Evolutionary conservation across 805 yeast genomes (phyloP), one percentile per base, ranked within the genome.

Genomic region (Kodamaea kaohsiungensis): DNA sequence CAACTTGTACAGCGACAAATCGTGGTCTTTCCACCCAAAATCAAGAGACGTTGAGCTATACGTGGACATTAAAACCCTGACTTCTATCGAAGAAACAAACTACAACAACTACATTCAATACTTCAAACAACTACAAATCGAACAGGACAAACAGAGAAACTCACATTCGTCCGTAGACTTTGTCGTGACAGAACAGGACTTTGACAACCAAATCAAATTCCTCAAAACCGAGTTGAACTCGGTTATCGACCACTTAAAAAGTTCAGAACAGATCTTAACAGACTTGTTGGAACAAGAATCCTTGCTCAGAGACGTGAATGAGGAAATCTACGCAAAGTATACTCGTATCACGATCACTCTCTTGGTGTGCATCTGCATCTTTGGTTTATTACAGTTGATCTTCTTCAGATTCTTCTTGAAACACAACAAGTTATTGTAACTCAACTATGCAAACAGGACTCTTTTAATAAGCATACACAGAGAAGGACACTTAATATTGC

Each of bases 21-120:
- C 77, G 7, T 76, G 79, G 79, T 70, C 77, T 16, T 76, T 73
- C 57, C 61, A 62, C 15, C 75, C 77, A 5, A 55, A 56, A 19
- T 27, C 61, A 4, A 62, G 67, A 37, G 78, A 76, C 40, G 62
- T 76, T 12, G 70, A 70, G 53, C 47, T 76, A 38, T 59, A 52
- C 13, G 77, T 76, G 16, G 68, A 70, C 48, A 67, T 76, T 47
- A 68, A 74, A 55, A 70, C 70, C 54, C 65, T 69, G 59, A 63
- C 66, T n/a, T 57, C 71, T 6, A 61, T 75, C 56, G 64, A 66
- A 53, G 59, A 67, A 40, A 71, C 77, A 2, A 68, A 76, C 60
- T 76, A 76, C 59, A 66, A 66, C 43, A 60, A 64, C 38, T 72
- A 61, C 51, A 70, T 77, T 10, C 72, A 67, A 54, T 71, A 68